A percentile compares a stretch with the other conserved stretches of the same genome.
Evolutionary conservation across 2,329 filamentous ascomycete species (phyloP).

Genomic region (Diaporthe citri): DNA sequence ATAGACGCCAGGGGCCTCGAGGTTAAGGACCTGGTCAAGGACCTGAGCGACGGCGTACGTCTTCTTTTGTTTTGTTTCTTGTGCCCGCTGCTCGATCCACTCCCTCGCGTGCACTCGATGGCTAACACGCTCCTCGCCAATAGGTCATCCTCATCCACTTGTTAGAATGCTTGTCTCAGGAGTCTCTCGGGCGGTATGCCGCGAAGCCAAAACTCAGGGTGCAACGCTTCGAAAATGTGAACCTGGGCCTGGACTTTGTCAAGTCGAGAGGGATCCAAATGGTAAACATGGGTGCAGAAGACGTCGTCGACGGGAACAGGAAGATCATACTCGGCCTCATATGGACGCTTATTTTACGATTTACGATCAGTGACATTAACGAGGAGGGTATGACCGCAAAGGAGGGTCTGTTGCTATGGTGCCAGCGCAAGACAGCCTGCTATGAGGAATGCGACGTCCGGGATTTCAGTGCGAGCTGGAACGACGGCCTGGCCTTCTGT

Average conservation of each 20-base stretch:
- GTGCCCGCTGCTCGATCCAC: not conserved
- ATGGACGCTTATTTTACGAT: slow-evolving; percentile 97
- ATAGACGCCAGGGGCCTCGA: slow-evolving; percentile 81
- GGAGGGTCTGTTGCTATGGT: slow-evolving; percentile 95
- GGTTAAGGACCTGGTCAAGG: slow-evolving; percentile 87
- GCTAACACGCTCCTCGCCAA: slow-evolving; percentile 27
- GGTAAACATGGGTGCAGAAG: slow-evolving; percentile 98
- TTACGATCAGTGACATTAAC: slow-evolving; percentile 99
- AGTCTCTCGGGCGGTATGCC: slow-evolving; percentile 96
- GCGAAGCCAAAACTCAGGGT: slow-evolving; percentile 96
- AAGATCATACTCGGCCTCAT: slow-evolving; percentile 98
- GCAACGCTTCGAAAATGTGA: slow-evolving; percentile 98
- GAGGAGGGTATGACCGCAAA: slow-evolving; percentile 98
- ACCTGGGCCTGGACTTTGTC: slow-evolving; percentile 94
- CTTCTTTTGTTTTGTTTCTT: not conserved
- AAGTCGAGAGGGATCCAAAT: slow-evolving; percentile 87
- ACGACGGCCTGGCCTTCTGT: slow-evolving; percentile 96
- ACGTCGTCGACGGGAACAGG: slow-evolving; percentile 96
- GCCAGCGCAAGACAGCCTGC: slow-evolving; percentile 97
- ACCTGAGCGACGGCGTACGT: slow-evolving; percentile 93
- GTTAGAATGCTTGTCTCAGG: slow-evolving; percentile 93
- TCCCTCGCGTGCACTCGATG: not conserved
- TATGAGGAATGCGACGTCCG: slow-evolving; percentile 97
- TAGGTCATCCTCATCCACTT: slow-evolving; percentile 96
- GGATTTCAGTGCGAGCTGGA: slow-evolving; percentile 97